A percentile compares a stretch with the other conserved stretches of the same genome.
Evolutionary conservation across 768 basidiomycete genomes (phyloP).

Genomic region (Phylloporus scabripes): DNA sequence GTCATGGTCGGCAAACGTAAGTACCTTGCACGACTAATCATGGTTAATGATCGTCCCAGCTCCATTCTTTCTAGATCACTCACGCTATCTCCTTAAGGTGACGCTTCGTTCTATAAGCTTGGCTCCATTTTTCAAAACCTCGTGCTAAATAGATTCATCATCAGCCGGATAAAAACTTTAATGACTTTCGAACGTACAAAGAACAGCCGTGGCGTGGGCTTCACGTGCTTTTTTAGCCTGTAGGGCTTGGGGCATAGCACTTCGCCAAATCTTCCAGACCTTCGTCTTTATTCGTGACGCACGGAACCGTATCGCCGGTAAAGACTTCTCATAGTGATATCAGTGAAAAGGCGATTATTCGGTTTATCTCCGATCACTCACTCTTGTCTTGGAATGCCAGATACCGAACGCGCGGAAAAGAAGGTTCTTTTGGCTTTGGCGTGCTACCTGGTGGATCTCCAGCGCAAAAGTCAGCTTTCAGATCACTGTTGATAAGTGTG

Average conservation of each 20-base stretch:
- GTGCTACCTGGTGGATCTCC: conserved; percentile 42
- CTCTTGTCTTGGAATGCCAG: conserved; percentile 74
- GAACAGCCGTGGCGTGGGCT: conserved; percentile 43
- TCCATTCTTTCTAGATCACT: conserved; percentile 31
- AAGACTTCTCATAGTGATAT: conserved; percentile 42
- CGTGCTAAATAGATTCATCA: conserved; percentile 32
- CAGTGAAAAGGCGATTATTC: conserved; percentile 4
- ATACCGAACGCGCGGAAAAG: conserved; percentile 63
- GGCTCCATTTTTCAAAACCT: conserved; percentile 63
- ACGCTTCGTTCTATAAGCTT: conserved; percentile 60
- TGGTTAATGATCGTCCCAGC: conserved; percentile 24
- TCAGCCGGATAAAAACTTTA: conserved; percentile 4
- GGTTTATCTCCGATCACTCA: conserved; percentile 26
- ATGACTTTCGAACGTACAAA: conserved; percentile 44
- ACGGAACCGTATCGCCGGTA: conserved; percentile 77
- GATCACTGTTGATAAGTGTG: neutral
- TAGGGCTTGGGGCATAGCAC: conserved; percentile 63
- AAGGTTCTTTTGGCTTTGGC: conserved; percentile 54
- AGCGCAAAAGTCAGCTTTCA: conserved; percentile 7
- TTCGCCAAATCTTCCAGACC: conserved; percentile 62
- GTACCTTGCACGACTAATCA: conserved; percentile 69
- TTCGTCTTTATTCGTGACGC: conserved; percentile 54
- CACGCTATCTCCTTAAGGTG: conserved; percentile 81
- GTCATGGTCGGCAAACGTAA: conserved; percentile 62
- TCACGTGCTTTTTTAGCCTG: conserved; percentile 64